Conservation (phyloP, 139 green algal species). For the Eudorina sp. region DNA sequence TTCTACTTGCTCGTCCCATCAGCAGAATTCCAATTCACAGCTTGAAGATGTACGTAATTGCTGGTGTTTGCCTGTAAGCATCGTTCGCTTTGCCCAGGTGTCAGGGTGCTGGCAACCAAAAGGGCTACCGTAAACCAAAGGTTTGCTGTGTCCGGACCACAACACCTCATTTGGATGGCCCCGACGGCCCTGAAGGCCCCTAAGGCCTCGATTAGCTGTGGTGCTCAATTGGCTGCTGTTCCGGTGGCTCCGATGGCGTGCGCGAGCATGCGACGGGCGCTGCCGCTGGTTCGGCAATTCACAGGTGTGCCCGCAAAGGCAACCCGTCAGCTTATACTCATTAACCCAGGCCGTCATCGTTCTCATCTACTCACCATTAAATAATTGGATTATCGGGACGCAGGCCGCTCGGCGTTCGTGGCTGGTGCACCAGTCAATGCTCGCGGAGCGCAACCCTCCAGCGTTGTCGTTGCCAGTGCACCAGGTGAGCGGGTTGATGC, state of each 20-base stretch:
- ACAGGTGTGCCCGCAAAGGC: not conserved
- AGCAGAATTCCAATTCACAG: no score
- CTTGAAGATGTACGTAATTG: no score
- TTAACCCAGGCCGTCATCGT: not conserved
- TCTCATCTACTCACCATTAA: not conserved
- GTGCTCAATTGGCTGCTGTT: not conserved
- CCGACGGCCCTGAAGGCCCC: constrained; percentile 21
- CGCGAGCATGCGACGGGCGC: not conserved
- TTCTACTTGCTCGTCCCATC: no score
- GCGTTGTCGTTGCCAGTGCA: not conserved
- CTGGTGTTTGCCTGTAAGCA: no score
- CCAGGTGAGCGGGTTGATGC: constrained; percentile 23
- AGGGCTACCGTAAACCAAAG: no score
- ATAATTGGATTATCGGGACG: not conserved
- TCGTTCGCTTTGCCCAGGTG: no score
- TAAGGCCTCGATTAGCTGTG: constrained; percentile 1
- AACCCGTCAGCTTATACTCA: not conserved
- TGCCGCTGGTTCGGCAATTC: constrained; percentile 37
- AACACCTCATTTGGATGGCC: not conserved
- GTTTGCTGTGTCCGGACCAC: no score
- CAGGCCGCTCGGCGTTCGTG: constrained; percentile 13
- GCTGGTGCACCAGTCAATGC: not conserved
- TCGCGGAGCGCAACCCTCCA: not conserved
- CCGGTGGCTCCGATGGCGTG: not conserved
- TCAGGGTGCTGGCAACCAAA: no score